Evolutionary conservation across 2,329 filamentous ascomycete species (phyloP).

Genomic region (Beauveria sp.): DNA sequence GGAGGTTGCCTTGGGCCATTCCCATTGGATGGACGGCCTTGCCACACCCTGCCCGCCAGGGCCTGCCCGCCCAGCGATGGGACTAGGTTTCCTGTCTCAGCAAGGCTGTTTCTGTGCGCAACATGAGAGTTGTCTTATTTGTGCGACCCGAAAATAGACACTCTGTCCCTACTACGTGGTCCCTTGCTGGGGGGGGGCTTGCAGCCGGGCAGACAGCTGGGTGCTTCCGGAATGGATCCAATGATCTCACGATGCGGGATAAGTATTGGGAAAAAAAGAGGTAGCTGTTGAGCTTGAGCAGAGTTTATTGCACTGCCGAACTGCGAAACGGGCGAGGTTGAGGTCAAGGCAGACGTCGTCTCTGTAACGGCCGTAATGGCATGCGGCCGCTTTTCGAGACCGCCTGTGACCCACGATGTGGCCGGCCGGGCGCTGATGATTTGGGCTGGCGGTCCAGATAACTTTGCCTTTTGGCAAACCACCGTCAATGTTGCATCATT

Average conservation of each 20-base stretch:
- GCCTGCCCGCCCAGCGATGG: too few relatives aligned
- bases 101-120: too few relatives aligned
- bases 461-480: not conserved
- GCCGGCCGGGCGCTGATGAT: not conserved
- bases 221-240: not conserved
- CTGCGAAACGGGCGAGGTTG: conserved; percentile 5
- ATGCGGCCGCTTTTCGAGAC: conserved; percentile 5
- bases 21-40: not conserved
- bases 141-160: not conserved
- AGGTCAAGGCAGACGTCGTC: conserved; percentile 1
- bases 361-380: not conserved
- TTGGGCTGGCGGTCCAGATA: not conserved
- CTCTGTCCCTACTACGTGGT: not conserved
- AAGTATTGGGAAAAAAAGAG: too few relatives aligned
- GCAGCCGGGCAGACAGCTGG: not conserved
- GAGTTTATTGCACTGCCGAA: not conserved
- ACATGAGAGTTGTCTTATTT: not conserved
- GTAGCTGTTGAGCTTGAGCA: too few relatives aligned
- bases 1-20: not conserved
- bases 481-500: not conserved
- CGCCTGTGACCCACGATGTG: not conserved
- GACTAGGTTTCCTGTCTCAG: too few relatives aligned
- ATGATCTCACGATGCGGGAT: not conserved
- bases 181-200: not conserved
- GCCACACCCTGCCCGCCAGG: not conserved